Conservation (phyloP, 2,329 filamentous ascomycete species). For the Venturia pyrina region DNA sequence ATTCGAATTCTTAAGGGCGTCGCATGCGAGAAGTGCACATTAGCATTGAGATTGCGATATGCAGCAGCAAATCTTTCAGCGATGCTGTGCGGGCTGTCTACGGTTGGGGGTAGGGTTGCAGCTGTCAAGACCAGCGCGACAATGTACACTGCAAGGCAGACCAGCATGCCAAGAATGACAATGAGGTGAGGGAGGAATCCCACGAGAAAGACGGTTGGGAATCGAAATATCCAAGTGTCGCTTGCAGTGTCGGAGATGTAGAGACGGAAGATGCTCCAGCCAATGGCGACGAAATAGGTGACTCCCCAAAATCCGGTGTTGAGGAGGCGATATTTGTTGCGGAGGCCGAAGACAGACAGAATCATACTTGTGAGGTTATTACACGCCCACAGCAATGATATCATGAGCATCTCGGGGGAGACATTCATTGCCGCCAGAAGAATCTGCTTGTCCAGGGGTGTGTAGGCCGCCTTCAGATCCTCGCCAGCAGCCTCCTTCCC, state of each 20-base stretch:
- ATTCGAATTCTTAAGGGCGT: slow-evolving; percentile 63
- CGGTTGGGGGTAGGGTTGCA: slow-evolving; percentile 48
- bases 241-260: background rate
- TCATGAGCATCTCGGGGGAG: slow-evolving; percentile 75
- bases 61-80: slow-evolving; percentile 57
- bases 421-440: slow-evolving; percentile 77
- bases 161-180: slow-evolving; percentile 65
- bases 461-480: slow-evolving; percentile 24
- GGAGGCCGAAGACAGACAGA: slow-evolving; percentile 69
- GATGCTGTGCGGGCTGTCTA: slow-evolving; percentile 27
- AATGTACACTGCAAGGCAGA: slow-evolving; percentile 68
- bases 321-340: slow-evolving; percentile 68
- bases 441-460: slow-evolving; percentile 51
- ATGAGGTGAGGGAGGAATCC: slow-evolving; percentile 92
- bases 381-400: slow-evolving; percentile 79
- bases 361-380: slow-evolving; percentile 80
- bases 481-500: slow-evolving; percentile 28
- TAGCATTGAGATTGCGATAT: slow-evolving; percentile 85
- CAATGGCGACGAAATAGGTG: slow-evolving; percentile 78
- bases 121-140: slow-evolving; percentile 69
- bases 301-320: slow-evolving; percentile 86
- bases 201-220: slow-evolving; percentile 89
- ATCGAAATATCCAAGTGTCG: slow-evolving; percentile 61
- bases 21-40: slow-evolving; percentile 63
- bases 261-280: slow-evolving; percentile 56